Evolutionary conservation across 768 basidiomycete genomes (phyloP), one percentile per base, ranked within the genome.

Genomic region (Trametes meyenii): DNA sequence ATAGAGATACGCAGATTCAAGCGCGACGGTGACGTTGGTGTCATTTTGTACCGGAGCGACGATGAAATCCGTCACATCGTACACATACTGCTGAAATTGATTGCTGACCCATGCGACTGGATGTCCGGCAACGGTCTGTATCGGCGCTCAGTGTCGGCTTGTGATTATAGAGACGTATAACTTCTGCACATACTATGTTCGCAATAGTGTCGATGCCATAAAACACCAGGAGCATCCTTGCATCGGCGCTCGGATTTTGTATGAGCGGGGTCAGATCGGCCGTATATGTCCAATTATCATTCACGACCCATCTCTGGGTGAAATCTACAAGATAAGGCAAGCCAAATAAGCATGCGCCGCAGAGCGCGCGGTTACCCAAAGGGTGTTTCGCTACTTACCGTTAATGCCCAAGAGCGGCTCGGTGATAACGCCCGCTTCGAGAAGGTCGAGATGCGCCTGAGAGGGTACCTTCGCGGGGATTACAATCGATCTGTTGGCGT

Each of bases 281-380:
- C 0, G 81, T 84, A 63, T 84, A 85, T 0, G 82, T 84, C 84
- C 85, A 86, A 58, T 82, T 81, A 57, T 85, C 83, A 52, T 80
- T 73, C 33, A 78, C 76, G 49, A 85, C 73, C 84, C 83, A 85
- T 62, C 85, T 75, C 66, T 84, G 76, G 1, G 79, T 81, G 60
- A 81, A 83, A 58, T 85, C 83, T 84, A 50, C 33, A n/a, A 16
- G 19, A n/a, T 16, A 16, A 11, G 35, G n/a, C 21, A 36, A 38
- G 7, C 5, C 35, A 2, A 1, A 26, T 21, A 10, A 36, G 21
- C 48, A 33, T 24, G 38, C 49, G 49, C 17, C 46, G n/a, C 12
- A 44, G 39, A 66, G n/a, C 23, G 14, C 23, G 16, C 46, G 23
- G 5, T 14, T 17, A 50, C 12, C 5, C 48, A 2, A 29, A 19